Evolutionary conservation across 352 stramenopile genomes (phyloP).

Genomic region (Aphanomyces invadans): DNA sequence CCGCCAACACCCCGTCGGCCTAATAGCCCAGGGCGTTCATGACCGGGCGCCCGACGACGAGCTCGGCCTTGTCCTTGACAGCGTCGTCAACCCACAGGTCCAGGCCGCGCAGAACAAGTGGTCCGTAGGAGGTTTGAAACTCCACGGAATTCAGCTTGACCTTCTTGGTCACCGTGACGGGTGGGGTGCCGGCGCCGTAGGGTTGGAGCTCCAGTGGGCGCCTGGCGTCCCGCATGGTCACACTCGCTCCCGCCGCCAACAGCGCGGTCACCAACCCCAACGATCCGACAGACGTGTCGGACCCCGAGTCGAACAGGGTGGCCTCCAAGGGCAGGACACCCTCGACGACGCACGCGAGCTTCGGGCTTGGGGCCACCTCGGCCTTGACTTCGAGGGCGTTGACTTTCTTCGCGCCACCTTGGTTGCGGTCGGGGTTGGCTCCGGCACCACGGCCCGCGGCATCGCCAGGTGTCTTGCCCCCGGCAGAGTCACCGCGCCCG

Average conservation of each 20-base stretch:
- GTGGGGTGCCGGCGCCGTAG: neutral
- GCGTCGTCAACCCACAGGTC: constrained; percentile 5
- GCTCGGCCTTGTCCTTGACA: neutral
- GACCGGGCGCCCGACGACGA: neutral
- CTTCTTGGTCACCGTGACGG: neutral
- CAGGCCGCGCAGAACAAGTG: constrained; percentile 10
- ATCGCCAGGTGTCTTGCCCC: too few species aligned
- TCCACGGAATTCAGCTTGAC: neutral
- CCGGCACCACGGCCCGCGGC: too few species aligned
- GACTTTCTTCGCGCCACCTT: neutral
- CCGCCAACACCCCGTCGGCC: neutral
- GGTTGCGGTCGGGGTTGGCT: too few species aligned
- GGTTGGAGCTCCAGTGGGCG: neutral
- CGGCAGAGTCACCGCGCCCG: too few species aligned
- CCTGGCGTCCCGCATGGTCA: neutral
- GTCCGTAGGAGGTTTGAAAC: constrained; percentile 8
- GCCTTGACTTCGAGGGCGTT: too few species aligned
- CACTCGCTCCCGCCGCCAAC: neutral
- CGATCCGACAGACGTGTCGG: neutral
- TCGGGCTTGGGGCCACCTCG: neutral
- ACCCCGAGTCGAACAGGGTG: neutral
- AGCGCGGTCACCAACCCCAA: neutral
- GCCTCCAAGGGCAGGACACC: neutral
- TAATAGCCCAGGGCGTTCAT: constrained; percentile 8
- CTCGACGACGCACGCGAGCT: neutral